Evolutionary conservation across 1,139 yeast genomes (phyloP), one percentile per base, ranked within the genome.

Genomic region (Blastobotrys capitulatus): DNA sequence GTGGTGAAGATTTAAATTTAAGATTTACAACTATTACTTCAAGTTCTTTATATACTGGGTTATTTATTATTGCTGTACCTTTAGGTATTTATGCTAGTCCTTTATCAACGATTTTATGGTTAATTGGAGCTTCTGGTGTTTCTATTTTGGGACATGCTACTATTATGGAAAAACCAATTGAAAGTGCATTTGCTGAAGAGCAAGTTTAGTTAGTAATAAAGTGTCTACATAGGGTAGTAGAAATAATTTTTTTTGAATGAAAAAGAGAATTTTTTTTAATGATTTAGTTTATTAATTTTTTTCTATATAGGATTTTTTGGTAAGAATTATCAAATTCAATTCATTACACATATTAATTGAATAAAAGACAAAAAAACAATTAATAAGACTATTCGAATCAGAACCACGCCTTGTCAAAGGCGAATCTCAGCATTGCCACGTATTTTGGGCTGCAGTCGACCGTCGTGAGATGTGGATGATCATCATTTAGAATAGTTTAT

Each of bases 401-500:
- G 48, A 25, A 37, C 42, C 48, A 38, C 43, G 96, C 97, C 97
- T 86, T 84, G 97, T 90, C 96, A 90, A 80, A 88, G 97, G 97
- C 97, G 76, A 71, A 80, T 72, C 90, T 97, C 90, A 90, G 97
- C 90, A 78, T 40, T 68, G 88, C 80, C 78, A 73, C 79, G 79
- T 77, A 80, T 80, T 78, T 79, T 78, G 76, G 79, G 83, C 90
- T 51, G 77, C 96, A 89, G 97, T 86, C 84, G 97, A 90, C 97
- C 97, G 97, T 90, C 97, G 97, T 90, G 97, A 90, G 83, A 75
- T 79, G 86, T 87, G 92, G 86, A 71, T 73, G 75, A 74, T 87
- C 97, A 89, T 89, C 77, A 83, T 85, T n/a, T 34, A 15, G 25
- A 31, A 31, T 25, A 20, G 18, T 5, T 18, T 29, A 8, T 16